Evolutionary conservation across 2,329 filamentous ascomycete genomes (phyloP).

Genomic region (Fusarium odoratissimum): DNA sequence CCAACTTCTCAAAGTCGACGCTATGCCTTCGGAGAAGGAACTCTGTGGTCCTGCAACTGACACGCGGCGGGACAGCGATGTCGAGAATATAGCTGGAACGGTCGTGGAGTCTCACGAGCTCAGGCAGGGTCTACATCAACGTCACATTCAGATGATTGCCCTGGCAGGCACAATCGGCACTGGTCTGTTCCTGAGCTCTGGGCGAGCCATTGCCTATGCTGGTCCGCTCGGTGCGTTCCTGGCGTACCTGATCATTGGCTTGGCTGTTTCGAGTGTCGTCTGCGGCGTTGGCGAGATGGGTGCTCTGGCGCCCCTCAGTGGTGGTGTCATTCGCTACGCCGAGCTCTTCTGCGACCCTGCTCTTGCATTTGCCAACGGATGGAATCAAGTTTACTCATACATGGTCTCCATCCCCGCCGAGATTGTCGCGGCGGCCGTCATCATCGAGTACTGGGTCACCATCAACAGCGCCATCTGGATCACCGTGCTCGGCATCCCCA

Average conservation of each 20-base stretch:
- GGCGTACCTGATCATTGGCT: neutral
- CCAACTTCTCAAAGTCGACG: neutral
- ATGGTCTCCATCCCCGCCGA: constrained; percentile 1
- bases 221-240: constrained; percentile 2
- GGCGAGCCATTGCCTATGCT: neutral
- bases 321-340: constrained; percentile 4
- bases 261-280: neutral
- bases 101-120: neutral
- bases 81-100: constrained; percentile 4
- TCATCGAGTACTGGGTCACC: constrained; percentile 8
- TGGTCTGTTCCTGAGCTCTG: constrained; percentile 4
- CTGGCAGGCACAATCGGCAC: constrained; percentile 2
- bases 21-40: neutral
- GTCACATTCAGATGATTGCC: constrained; percentile 10
- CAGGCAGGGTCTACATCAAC: neutral
- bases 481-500: neutral
- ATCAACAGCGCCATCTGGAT: constrained; percentile 12
- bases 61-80: neutral
- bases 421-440: constrained; percentile 6
- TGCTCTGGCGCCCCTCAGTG: constrained; percentile 1
- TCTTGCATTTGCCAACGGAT: constrained; percentile 3
- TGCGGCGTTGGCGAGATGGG: constrained; percentile 10
- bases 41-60: neutral
- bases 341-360: constrained; percentile 4
- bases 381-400: neutral